Conservation (phyloP, 23 red algal genomes). For the Gracilaria vermiculophylla region DNA sequence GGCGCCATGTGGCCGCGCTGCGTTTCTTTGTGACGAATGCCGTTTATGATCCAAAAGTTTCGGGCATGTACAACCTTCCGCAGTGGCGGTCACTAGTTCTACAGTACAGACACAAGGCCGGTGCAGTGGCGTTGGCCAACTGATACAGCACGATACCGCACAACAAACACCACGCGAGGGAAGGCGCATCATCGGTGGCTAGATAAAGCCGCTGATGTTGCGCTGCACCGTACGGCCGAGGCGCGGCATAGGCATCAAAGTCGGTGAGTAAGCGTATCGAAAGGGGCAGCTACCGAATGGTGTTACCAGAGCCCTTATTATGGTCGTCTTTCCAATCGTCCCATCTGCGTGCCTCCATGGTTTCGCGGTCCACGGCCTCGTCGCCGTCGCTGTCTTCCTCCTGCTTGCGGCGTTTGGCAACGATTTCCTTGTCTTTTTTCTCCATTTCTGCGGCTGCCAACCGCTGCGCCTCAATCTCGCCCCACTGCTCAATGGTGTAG, state of each 20-base stretch:
- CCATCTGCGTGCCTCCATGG: constrained; percentile 72
- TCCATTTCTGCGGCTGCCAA: constrained; percentile 25
- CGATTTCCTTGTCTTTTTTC: constrained; percentile 51
- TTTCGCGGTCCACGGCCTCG: constrained; percentile 67
- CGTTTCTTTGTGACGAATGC: no score
- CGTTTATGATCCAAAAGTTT: no score
- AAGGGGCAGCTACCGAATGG: constrained; percentile 41
- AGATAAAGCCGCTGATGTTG: no score
- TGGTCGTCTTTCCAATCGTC: constrained; percentile 84
- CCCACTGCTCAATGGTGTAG: constrained; percentile 87
- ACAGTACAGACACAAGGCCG: no score
- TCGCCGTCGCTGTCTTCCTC: constrained; percentile 70
- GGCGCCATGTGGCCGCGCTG: no score
- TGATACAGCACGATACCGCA: no score
- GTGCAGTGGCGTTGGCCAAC: no score
- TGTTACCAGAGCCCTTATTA: constrained; percentile 90
- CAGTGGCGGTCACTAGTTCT: no score
- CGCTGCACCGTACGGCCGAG: not conserved
- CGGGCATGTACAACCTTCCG: no score
- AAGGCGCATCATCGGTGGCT: no score
- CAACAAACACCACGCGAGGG: no score
- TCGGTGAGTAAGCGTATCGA: not conserved
- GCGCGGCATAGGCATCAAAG: not conserved
- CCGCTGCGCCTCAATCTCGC: constrained; percentile 61
- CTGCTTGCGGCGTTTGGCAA: constrained; percentile 3